Percentiles rank a stretch among this genome's conserved stretches.
These are phyloP conservation scores for Crucibulum laeve DNA, from an alignment of 768 basidiomycete species.

Conservation along the genomic window DNA sequence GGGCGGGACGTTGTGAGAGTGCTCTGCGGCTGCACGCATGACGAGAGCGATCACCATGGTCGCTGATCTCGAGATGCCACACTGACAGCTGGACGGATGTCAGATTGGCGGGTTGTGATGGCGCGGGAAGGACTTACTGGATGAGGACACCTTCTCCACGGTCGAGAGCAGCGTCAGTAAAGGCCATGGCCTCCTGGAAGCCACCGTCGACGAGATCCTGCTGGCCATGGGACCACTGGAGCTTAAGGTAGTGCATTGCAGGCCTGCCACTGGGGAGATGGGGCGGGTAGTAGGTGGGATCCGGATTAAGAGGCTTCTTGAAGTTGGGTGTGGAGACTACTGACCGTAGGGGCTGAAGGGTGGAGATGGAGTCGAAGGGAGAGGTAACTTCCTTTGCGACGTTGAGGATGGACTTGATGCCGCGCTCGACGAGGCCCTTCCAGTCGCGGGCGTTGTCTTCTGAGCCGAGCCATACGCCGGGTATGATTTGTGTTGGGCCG, in stretches of 20 bases:
- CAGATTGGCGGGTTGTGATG: slow-evolving; percentile 10
- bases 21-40: slow-evolving; percentile 84
- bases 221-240: slow-evolving; percentile 94
- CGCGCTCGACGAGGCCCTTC: slow-evolving; percentile 60
- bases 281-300: slow-evolving; percentile 61
- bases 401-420: slow-evolving; percentile 81
- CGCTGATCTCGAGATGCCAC: slow-evolving; percentile 88
- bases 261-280: slow-evolving; percentile 69
- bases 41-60: slow-evolving; percentile 88
- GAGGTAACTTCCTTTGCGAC: slow-evolving; percentile 88
- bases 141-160: slow-evolving; percentile 79
- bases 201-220: slow-evolving; percentile 77
- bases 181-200: slow-evolving; percentile 76
- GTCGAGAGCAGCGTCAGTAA: slow-evolving; percentile 71
- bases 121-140: slow-evolving; percentile 54
- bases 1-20: slow-evolving; percentile 60
- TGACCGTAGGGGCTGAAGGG: slow-evolving; percentile 47
- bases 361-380: slow-evolving; percentile 50
- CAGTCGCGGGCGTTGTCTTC: slow-evolving; percentile 90
- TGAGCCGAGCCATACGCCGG: slow-evolving; percentile 85
- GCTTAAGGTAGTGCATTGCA: slow-evolving; percentile 81
- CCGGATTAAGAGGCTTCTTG: slow-evolving; percentile 26
- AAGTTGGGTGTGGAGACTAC: slow-evolving; percentile 71
- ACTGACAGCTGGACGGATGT: slow-evolving; percentile 68
- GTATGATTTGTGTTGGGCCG: slow-evolving; percentile 82